Conservation (phyloP, 768 basidiomycete genomes). For the Calvatia gigantea region DNA sequence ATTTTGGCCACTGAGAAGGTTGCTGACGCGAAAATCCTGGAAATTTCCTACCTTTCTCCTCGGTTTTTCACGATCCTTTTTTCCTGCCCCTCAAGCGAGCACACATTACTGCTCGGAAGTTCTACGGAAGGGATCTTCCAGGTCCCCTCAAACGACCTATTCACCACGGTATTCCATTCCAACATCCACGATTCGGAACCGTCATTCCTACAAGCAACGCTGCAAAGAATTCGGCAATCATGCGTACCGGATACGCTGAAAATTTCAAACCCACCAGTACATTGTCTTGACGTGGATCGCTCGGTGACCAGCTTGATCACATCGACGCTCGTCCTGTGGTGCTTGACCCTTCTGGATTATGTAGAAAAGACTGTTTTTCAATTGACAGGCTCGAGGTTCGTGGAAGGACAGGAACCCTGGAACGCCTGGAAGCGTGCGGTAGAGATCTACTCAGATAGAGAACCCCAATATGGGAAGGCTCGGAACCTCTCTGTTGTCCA, state of each 20-base stretch:
- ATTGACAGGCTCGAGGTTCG: conserved; percentile 39
- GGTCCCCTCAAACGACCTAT: conserved; percentile 32
- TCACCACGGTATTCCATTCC: conserved; percentile 30
- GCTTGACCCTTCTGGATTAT: conserved; percentile 24
- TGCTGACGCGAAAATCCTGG: conserved; percentile 16
- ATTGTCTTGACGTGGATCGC: conserved; percentile 19
- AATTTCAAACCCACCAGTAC: conserved; percentile 14
- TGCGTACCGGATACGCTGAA: conserved; percentile 8
- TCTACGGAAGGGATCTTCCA: conserved; percentile 35
- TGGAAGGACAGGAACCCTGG: conserved; percentile 56
- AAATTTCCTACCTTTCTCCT: conserved; percentile 40
- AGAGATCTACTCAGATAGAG: conserved; percentile 2
- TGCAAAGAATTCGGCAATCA: conserved; percentile 15
- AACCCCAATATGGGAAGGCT: background rate
- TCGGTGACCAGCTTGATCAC: conserved; percentile 5
- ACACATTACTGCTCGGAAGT: conserved; percentile 38
- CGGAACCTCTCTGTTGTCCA: background rate
- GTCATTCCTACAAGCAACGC: conserved; percentile 5
- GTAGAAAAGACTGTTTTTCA: conserved; percentile 39
- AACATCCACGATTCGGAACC: background rate
- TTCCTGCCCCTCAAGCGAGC: conserved; percentile 32
- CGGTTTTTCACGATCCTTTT: conserved; percentile 47
- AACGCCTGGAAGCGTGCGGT: conserved; percentile 39
- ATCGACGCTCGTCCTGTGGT: conserved; percentile 21
- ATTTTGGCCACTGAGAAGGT: conserved; percentile 13